These are phyloP conservation scores for Leishmania arabica DNA, from an alignment of 208 protist species.

Conservation along the genomic window DNA sequence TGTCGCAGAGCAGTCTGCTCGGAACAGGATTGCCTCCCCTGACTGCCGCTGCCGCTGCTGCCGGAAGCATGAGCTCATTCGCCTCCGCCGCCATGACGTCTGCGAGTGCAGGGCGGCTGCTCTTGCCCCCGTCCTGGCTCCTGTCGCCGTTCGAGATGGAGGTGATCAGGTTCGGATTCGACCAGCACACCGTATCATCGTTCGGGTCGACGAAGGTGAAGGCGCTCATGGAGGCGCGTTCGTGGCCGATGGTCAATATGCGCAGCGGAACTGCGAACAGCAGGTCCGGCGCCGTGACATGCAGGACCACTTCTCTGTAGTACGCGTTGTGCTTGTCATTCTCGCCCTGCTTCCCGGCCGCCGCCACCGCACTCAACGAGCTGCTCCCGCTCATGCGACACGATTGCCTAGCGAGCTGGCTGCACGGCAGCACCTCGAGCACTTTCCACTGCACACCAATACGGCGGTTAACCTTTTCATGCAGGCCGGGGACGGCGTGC, in stretches of 20 bases:
- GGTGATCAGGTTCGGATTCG: slow-evolving; percentile 45
- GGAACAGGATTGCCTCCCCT: neutral
- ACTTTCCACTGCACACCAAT: slow-evolving; percentile 27
- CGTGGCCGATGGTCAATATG: slow-evolving; percentile 49
- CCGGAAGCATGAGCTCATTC: neutral
- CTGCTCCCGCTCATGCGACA: neutral
- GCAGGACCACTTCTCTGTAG: slow-evolving; percentile 35
- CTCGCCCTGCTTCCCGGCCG: neutral
- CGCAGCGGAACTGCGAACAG: slow-evolving; percentile 22
- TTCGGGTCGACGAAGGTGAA: slow-evolving; percentile 36
- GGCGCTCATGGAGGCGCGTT: slow-evolving; percentile 46
- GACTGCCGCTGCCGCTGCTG: neutral
- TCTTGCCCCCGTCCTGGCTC: neutral
- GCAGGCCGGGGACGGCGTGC: slow-evolving; percentile 22
- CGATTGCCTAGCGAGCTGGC: neutral
- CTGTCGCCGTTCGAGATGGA: slow-evolving; percentile 1
- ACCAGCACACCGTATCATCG: slow-evolving; percentile 40
- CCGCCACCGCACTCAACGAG: neutral
- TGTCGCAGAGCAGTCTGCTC: slow-evolving; percentile 31
- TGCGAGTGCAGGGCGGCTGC: neutral
- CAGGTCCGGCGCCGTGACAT: slow-evolving; percentile 26
- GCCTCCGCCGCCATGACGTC: neutral
- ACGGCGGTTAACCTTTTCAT: slow-evolving; percentile 16
- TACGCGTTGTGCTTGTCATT: neutral
- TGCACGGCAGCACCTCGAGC: slow-evolving; percentile 19